A percentile compares a stretch with the other conserved stretches of the same genome.
Evolutionary conservation across 2,329 filamentous ascomycete species (phyloP).

Genomic region (Ophiosphaerella narmari): DNA sequence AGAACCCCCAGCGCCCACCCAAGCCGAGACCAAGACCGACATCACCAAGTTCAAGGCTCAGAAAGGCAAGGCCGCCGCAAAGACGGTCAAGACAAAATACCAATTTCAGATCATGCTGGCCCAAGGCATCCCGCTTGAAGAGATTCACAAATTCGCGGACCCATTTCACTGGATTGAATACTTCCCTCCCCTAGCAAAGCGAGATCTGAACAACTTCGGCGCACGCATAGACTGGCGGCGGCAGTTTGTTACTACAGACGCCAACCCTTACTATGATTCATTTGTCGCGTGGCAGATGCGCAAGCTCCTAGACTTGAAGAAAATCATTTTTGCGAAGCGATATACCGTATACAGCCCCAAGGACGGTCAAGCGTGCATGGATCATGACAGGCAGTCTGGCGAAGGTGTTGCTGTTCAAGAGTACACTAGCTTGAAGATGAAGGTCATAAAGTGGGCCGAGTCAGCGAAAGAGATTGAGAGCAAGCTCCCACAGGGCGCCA

Average conservation of each 20-base stretch:
- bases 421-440: slow-evolving; percentile 90
- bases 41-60: slow-evolving; percentile 82
- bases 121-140: slow-evolving; percentile 81
- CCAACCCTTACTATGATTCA: slow-evolving; percentile 94
- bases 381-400: slow-evolving; percentile 80
- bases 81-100: slow-evolving; percentile 92
- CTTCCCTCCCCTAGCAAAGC: slow-evolving; percentile 82
- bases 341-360: slow-evolving; percentile 91
- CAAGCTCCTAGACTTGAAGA: slow-evolving; percentile 82
- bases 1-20: slow-evolving; percentile 62
- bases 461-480: slow-evolving; percentile 71
- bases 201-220: slow-evolving; percentile 82
- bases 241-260: slow-evolving; percentile 91
- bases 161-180: slow-evolving; percentile 89
- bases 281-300: slow-evolving; percentile 99
- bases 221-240: slow-evolving; percentile 91
- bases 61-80: slow-evolving; percentile 82
- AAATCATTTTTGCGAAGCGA: slow-evolving; percentile 90
- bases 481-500: slow-evolving; percentile 77
- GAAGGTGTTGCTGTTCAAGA: slow-evolving; percentile 86
- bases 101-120: slow-evolving; percentile 95
- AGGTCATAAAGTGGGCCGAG: slow-evolving; percentile 86
- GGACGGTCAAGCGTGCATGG: slow-evolving; percentile 85
- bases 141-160: slow-evolving; percentile 93
- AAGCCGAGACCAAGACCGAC: slow-evolving; percentile 73